Conservation (phyloP, 768 basidiomycete species). For the Leccinum longicurvipes region DNA sequence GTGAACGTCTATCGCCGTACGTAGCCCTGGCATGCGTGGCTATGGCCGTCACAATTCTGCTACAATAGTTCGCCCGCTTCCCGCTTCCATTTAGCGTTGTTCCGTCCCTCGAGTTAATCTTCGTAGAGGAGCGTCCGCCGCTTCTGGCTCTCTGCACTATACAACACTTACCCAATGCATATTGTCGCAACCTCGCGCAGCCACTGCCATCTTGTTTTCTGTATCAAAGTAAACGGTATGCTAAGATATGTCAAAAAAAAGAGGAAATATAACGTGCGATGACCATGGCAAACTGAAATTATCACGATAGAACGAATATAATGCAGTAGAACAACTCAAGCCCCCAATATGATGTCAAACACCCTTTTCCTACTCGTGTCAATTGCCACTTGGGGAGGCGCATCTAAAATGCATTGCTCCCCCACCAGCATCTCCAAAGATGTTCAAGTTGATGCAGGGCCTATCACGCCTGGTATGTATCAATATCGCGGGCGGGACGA, state of each 20-base stretch:
- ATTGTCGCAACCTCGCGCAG: not conserved
- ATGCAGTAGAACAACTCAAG: not conserved
- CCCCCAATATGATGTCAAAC: not conserved
- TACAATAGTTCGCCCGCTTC: conserved; percentile 30
- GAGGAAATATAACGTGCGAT: not conserved
- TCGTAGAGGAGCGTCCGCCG: not conserved
- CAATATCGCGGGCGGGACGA: conserved; percentile 4
- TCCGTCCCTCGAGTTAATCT: not conserved
- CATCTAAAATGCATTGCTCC: not conserved
- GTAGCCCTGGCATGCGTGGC: conserved; percentile 89
- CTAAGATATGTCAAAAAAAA: not conserved
- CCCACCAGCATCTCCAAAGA: not conserved
- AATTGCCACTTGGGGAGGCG: not conserved
- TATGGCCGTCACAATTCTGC: conserved; percentile 80
- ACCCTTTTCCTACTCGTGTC: not conserved
- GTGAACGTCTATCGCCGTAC: conserved; percentile 94
- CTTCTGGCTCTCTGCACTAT: not conserved
- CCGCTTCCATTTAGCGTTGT: not conserved
- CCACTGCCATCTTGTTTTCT: not conserved
- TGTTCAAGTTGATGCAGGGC: not conserved
- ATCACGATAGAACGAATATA: not conserved
- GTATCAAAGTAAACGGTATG: not conserved
- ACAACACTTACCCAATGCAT: not conserved
- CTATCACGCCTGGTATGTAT: not conserved
- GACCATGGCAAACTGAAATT: not conserved